These are phyloP conservation scores for Saccharum spontaneum DNA, from an alignment of 176 grass and related monocot species.

Conservation along the genomic window DNA sequence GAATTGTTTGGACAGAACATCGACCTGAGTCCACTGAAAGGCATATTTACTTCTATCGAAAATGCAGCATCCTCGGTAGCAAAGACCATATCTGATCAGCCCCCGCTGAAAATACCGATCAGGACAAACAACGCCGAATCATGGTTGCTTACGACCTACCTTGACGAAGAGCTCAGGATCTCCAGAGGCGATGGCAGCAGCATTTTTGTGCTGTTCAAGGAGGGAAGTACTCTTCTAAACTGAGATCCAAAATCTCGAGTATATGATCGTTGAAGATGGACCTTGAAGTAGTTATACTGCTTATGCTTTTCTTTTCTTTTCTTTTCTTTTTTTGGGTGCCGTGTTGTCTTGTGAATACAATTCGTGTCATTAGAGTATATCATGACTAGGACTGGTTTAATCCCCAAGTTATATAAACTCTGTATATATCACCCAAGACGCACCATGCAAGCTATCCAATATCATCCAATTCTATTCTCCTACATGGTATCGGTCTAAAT, in stretches of 20 bases:
- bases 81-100: slow-evolving; percentile 77
- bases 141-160: slow-evolving; percentile 95
- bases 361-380: no score
- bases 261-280: slow-evolving; percentile 8
- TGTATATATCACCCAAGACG: no score
- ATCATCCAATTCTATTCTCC: no score
- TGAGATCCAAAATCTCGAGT: background rate
- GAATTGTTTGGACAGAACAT: slow-evolving; percentile 87
- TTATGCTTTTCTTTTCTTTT: background rate
- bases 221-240: slow-evolving; percentile 56
- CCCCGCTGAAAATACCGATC: slow-evolving; percentile 80
- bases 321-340: no score
- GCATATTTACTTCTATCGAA: slow-evolving; percentile 76
- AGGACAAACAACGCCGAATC: slow-evolving; percentile 55
- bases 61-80: slow-evolving; percentile 79
- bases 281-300: background rate
- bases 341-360: no score
- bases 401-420: no score
- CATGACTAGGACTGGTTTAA: no score
- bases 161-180: slow-evolving; percentile 83
- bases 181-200: slow-evolving; percentile 70
- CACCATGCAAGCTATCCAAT: no score
- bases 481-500: no score
- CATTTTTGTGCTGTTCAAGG: slow-evolving; percentile 81
- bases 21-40: slow-evolving; percentile 70